Evolutionary conservation across 768 basidiomycete genomes (phyloP).

Genomic region (Pleurotus sapidus): DNA sequence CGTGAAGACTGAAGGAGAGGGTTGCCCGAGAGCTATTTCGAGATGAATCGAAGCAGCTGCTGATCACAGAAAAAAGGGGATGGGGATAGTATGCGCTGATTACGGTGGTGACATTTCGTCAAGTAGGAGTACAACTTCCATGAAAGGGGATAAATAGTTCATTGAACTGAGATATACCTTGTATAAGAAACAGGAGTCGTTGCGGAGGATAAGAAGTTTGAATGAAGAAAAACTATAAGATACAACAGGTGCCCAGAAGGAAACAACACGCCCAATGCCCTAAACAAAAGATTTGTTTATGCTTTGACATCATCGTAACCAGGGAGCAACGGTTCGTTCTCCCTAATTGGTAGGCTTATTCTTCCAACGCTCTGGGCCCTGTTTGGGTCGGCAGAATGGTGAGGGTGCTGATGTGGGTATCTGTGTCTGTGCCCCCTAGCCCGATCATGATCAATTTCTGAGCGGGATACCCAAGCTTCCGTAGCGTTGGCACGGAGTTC

Average conservation of each 20-base stretch:
- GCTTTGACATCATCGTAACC: constrained; percentile 19
- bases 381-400: constrained; percentile 18
- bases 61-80: too few species aligned
- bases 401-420: constrained; percentile 26
- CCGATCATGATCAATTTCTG: constrained; percentile 19
- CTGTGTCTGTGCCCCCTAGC: constrained; percentile 19
- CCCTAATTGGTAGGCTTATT: constrained; percentile 41
- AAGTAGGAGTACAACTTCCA: neutral
- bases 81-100: too few species aligned
- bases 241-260: constrained; percentile 1
- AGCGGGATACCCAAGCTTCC: constrained; percentile 62
- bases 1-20: too few species aligned
- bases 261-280: neutral
- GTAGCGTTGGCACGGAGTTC: constrained; percentile 51
- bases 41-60: too few species aligned
- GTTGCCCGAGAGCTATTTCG: too few species aligned
- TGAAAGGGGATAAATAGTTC: constrained; percentile 4
- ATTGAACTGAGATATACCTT: neutral
- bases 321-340: constrained; percentile 45
- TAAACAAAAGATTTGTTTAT: neutral
- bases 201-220: neutral
- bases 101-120: too few species aligned
- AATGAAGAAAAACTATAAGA: neutral
- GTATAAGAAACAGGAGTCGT: neutral
- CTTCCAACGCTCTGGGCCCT: constrained; percentile 28